Evolutionary conservation across 192 early-diverging fungal genomes (phyloP), one percentile per base, ranked within the genome.

Genomic region (Entomortierella lignicola): DNA sequence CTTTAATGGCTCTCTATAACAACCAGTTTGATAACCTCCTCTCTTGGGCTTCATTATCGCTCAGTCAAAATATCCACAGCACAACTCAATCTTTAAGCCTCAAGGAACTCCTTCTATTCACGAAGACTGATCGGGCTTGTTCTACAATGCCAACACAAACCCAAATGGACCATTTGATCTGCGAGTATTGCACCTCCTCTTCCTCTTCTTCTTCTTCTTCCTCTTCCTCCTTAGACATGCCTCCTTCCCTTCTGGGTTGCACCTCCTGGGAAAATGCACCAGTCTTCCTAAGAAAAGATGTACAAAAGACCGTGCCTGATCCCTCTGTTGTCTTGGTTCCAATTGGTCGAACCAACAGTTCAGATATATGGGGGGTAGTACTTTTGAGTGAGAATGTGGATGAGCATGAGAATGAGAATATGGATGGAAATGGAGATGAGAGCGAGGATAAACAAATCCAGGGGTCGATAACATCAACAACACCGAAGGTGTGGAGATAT

Each of bases 11-110:
- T 18, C 54, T 53, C 18, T 25, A 52, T 2, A 27, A 41, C 32
- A 47, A 51, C 0, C 32, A 55, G 23, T 59, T 64, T 34, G 52
- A 64, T 15, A 61, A 77, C 23, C 57, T 79, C 23, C n/a, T 31
- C 23, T 39, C 63, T 5, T 54, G 47, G 41, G 56, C 63, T 1
- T 79, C 75, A 2, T 34, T 25, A 6, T 57, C 58, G 5, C 57
- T 79, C 60, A 51, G 54, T 8, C 64, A 75, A 37, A 52, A 60
- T 39, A 30, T 68, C 15, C 65, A 43, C 7, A 61, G 39, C 41
- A 39, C 44, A n/a, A 29, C 30, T 6, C 42, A 17, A 25, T 15
- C 60, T 11, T 59, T 48, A 18, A 74, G 55, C 27, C 44, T 74
- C 3, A 60, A 61, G 2, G 61, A 63, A 8, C n/a, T 53, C 0